A percentile compares a stretch with the other conserved stretches of the same genome.
These are phyloP conservation scores for Tephrocybe sp. DNA, from an alignment of 768 basidiomycete genomes.

Conservation along the genomic window DNA sequence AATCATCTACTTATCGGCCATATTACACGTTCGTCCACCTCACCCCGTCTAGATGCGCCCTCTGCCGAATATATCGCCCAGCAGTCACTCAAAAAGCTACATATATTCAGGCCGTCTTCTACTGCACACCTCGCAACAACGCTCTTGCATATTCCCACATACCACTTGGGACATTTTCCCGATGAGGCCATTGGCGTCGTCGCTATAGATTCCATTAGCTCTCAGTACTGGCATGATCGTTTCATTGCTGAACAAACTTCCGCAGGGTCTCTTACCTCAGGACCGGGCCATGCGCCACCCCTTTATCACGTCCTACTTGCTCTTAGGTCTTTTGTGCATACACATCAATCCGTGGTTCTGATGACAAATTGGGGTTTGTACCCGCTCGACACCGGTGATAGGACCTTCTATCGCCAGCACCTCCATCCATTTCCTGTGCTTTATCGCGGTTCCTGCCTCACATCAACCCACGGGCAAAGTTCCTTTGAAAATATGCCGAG, in stretches of 20 bases:
- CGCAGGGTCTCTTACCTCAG: constrained; percentile 10
- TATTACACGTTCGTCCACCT: constrained; percentile 32
- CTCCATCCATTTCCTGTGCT: constrained; percentile 32
- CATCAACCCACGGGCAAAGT: background rate
- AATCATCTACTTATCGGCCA: constrained; percentile 48
- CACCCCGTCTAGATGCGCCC: constrained; percentile 15
- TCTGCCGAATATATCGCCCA: constrained; percentile 29
- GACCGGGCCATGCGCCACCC: constrained; percentile 21
- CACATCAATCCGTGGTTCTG: constrained; percentile 48
- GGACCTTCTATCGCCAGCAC: constrained; percentile 46
- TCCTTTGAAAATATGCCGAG: constrained; percentile 3
- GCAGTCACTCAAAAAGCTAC: constrained; percentile 50
- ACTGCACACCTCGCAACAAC: constrained; percentile 68
- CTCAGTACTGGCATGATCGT: constrained; percentile 79
- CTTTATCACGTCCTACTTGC: constrained; percentile 47
- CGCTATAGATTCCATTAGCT: constrained; percentile 71
- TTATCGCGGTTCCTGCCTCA: background rate
- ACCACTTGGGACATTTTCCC: constrained; percentile 47
- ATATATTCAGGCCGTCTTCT: constrained; percentile 68
- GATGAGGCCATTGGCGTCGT: constrained; percentile 61
- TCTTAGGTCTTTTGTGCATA: constrained; percentile 45
- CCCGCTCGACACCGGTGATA: constrained; percentile 1
- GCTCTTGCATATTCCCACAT: constrained; percentile 53
- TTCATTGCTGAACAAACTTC: constrained; percentile 54
- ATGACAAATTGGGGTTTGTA: constrained; percentile 64